Evolutionary conservation across 1,284 basidiomycete genomes (phyloP).

Genomic region (Microbotryum silenes-acaulis): DNA sequence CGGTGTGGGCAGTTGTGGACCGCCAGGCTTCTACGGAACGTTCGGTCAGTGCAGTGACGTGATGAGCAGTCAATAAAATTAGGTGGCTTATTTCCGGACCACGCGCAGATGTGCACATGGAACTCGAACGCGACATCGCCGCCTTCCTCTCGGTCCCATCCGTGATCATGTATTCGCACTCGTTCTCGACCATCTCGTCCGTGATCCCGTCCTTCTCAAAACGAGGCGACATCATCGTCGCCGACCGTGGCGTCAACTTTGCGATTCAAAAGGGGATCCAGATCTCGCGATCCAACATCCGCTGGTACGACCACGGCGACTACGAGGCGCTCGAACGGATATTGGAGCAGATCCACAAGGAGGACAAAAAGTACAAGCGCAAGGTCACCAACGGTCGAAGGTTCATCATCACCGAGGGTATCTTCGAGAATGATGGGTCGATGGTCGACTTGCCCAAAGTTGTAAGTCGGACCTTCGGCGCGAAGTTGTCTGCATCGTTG

Average conservation of each 20-base stretch:
- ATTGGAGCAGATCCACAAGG: conserved; percentile 72
- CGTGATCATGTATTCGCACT: conserved; percentile 89
- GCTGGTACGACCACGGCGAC: conserved; percentile 96
- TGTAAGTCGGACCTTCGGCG: conserved; percentile 48
- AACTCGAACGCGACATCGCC: conserved; percentile 80
- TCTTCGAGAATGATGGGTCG: conserved; percentile 89
- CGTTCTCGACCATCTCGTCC: conserved; percentile 83
- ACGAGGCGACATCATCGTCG: conserved; percentile 96
- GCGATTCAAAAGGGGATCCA: conserved; percentile 96
- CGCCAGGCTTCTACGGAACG: conserved; percentile 95
- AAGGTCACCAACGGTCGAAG: conserved; percentile 65
- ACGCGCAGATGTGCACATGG: conserved; percentile 73
- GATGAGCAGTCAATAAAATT: too few species aligned
- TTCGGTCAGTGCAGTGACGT: conserved; percentile 53
- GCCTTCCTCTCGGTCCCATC: conserved; percentile 83
- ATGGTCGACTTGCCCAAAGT: conserved; percentile 86
- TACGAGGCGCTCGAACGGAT: conserved; percentile 83
- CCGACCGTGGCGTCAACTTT: conserved; percentile 88
- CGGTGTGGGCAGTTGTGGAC: conserved; percentile 91
- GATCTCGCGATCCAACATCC: conserved; percentile 82
- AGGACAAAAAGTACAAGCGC: conserved; percentile 69
- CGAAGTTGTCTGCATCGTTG: not conserved
- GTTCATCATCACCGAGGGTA: conserved; percentile 95
- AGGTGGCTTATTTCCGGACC: not conserved
- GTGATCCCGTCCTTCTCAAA: conserved; percentile 98